Evolutionary conservation across 176 grass and related monocot genomes (phyloP).

Genomic region (Triticum urartu): DNA sequence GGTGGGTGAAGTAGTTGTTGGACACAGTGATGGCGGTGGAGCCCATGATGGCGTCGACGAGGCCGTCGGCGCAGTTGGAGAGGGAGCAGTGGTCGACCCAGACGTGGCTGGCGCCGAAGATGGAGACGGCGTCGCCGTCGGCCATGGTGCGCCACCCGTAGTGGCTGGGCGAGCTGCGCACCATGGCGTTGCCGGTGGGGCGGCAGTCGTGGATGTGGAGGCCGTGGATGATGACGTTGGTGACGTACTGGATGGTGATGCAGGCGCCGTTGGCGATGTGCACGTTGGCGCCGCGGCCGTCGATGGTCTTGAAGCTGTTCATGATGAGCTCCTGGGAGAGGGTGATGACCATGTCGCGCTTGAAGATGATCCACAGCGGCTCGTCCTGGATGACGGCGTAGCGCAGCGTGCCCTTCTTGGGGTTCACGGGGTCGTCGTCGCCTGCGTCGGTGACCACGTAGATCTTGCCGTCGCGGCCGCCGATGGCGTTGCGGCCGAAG

Average conservation of each 20-base stretch:
- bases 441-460: conserved; percentile 66
- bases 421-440: conserved; percentile 65
- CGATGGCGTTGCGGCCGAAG: conserved; percentile 78
- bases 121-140: conserved; percentile 74
- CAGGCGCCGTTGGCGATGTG: conserved; percentile 83
- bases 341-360: conserved; percentile 91
- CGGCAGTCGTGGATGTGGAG: conserved; percentile 85
- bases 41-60: conserved; percentile 84
- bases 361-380: conserved; percentile 92
- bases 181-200: conserved; percentile 89
- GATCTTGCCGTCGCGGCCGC: conserved; percentile 69
- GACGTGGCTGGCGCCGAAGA: conserved; percentile 79
- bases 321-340: conserved; percentile 80
- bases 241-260: conserved; percentile 78
- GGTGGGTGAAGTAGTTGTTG: conserved; percentile 85
- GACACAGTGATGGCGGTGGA: conserved; percentile 89
- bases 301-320: conserved; percentile 96
- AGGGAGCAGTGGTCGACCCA: conserved; percentile 91
- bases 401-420: conserved; percentile 65
- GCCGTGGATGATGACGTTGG: conserved; percentile 82
- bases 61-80: conserved; percentile 80
- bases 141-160: conserved; percentile 87
- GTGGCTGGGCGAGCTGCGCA: conserved; percentile 76
- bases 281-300: conserved; percentile 71
- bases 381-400: conserved; percentile 70